A percentile compares a stretch with the other conserved stretches of the same genome.
Evolutionary conservation across 139 green algal species (phyloP).

Genomic region (Volvox africanus): DNA sequence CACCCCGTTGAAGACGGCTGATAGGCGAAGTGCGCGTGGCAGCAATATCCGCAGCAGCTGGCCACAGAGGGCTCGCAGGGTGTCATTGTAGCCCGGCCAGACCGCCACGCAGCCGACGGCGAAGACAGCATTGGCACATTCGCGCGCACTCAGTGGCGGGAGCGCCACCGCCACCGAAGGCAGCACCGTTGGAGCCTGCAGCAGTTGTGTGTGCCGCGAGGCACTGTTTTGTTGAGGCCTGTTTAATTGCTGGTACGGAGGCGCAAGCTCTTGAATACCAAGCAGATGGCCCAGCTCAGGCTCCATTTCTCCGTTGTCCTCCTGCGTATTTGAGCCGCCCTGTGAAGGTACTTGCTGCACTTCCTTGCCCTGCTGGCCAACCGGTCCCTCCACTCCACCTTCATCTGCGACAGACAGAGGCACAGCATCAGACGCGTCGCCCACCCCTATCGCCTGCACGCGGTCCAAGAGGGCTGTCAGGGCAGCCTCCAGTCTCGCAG

Average conservation of each 20-base stretch:
- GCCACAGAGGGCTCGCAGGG: constrained; percentile 11
- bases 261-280: too few relatives aligned
- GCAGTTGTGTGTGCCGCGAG: too few relatives aligned
- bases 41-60: constrained; percentile 22
- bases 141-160: constrained; percentile 9
- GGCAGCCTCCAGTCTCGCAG: not conserved
- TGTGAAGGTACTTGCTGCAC: too few relatives aligned
- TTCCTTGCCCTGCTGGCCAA: too few relatives aligned
- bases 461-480: constrained; percentile 11
- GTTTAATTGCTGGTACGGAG: too few relatives aligned
- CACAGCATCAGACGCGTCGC: not conserved
- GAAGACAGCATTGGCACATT: constrained; percentile 35
- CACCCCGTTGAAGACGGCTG: not conserved
- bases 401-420: not conserved
- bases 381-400: not conserved
- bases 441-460: not conserved
- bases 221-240: too few relatives aligned
- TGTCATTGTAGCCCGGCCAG: not conserved
- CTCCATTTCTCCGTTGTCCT: too few relatives aligned
- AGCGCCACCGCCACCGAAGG: not conserved
- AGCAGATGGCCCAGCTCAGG: too few relatives aligned
- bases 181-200: not conserved
- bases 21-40: not conserved
- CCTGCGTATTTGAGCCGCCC: too few relatives aligned
- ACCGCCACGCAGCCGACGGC: constrained; percentile 26